Evolutionary conservation across 169 alveolate genomes (phyloP), one percentile per base, ranked within the genome.

Genomic region (Plasmodium coatneyi): DNA sequence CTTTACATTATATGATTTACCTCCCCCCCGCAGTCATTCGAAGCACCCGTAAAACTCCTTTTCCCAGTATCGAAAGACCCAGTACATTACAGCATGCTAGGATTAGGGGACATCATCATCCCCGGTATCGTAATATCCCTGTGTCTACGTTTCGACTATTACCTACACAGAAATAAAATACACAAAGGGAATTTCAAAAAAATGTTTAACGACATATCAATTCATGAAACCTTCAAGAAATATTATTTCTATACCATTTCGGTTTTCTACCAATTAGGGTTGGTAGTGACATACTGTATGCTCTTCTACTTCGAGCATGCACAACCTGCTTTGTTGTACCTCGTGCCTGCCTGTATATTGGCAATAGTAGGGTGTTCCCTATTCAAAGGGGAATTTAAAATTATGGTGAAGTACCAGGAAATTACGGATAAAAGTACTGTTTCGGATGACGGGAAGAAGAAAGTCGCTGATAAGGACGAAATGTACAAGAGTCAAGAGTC

Each of bases 101-200:
- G 99, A 2, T 96, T 98, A 32, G 99, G 99, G 22, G 99, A 98
- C 90, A 98, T 98, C 78, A 98, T 98, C 16, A 96, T 98, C 36
- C 99, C 99, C 22, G 99, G 99, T n/a, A 96, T 98, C 19, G 97
- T 97, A 82, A 97, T 98, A 74, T 97, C 99, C 5, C 86, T 98
- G 66, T 96, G 98, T 82, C 91, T 98, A 83, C 96, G 98, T 93
- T 98, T 96, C 94, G 99, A 98, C 66, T 90, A 96, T 43, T 93
- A 90, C 60, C 71, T 92, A 32, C 79, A 81, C 71, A 84, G 79
- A 70, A 84, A 74, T 54, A 52, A 92, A n/a, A 36, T 80, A 80
- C 83, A 80, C 82, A 89, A 89, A 30, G 94, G 94, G 41, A 95
- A 95, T 41, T 49, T 79, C 22, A 86, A 93, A 39, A 84, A 91